phyloP scores from a whole-genome alignment of 805 yeast species.

The Torulaspora franciscae region DNA sequence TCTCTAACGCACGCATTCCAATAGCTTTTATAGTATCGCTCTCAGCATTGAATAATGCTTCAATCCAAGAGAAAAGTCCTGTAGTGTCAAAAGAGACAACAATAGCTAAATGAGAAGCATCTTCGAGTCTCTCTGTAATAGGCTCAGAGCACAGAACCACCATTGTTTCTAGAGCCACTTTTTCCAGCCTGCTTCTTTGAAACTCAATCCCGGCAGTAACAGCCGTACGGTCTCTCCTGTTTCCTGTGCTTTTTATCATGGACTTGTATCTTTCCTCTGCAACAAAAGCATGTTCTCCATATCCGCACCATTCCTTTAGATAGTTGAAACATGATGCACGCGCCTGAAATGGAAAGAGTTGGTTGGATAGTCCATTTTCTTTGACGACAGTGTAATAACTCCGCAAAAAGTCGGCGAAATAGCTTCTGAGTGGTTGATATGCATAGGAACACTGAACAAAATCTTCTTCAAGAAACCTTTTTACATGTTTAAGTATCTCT shows the following conservation, averaged over 20 bases:
- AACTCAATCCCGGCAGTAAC: slow-evolving; percentile 70
- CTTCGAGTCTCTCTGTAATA: slow-evolving; percentile 44
- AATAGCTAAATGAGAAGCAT: slow-evolving; percentile 32
- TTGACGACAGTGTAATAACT: slow-evolving; percentile 58
- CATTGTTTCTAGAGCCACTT: slow-evolving; percentile 77
- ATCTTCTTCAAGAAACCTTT: slow-evolving; percentile 52
- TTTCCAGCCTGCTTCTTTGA: slow-evolving; percentile 64
- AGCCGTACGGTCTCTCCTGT: slow-evolving; percentile 44
- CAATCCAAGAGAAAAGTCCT: slow-evolving; percentile 75
- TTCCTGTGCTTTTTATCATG: slow-evolving; percentile 45
- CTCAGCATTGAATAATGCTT: slow-evolving; percentile 56
- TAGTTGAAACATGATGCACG: slow-evolving; percentile 76
- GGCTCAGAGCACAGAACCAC: slow-evolving; percentile 75
- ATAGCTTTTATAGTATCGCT: slow-evolving; percentile 53
- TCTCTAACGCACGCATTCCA: slow-evolving; percentile 68
- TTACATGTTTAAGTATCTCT: slow-evolving; percentile 55
- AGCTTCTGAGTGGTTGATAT: slow-evolving; percentile 72
- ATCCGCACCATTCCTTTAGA: slow-evolving; percentile 92
- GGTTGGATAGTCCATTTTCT: slow-evolving; percentile 39
- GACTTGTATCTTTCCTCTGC: slow-evolving; percentile 61
- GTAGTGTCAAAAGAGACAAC: slow-evolving; percentile 66
- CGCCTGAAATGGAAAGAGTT: slow-evolving; percentile 82
- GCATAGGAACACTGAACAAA: slow-evolving; percentile 60
- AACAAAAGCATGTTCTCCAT: slow-evolving; percentile 58
- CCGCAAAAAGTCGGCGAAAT: slow-evolving; percentile 77